Percentiles rank a stretch among this genome's conserved stretches.
Conservation (phyloP, 345 rosid genomes). For the Heritiera fomes region DNA sequence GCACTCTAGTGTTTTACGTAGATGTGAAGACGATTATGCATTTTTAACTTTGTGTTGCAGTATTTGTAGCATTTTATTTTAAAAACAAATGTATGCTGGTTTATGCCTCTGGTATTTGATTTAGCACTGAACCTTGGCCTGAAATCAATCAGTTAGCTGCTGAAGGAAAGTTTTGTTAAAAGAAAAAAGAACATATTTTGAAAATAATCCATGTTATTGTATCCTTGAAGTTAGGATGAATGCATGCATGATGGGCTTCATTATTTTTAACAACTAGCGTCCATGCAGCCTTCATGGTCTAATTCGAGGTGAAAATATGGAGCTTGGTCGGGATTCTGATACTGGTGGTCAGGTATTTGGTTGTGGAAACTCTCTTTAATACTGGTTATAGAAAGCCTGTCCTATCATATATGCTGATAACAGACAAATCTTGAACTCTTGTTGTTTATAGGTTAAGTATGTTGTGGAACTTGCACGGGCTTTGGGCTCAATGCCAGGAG, state of each 20-base stretch:
- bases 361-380: constrained; percentile 10
- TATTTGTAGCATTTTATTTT: background rate
- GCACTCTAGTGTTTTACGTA: constrained; percentile 28
- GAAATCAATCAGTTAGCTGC: constrained; percentile 4
- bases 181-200: background rate
- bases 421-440: constrained; percentile 15
- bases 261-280: constrained; percentile 30
- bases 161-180: constrained; percentile 2
- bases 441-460: constrained; percentile 62
- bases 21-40: constrained; percentile 12
- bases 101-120: background rate
- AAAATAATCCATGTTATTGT: background rate
- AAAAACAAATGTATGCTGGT: background rate
- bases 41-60: constrained; percentile 12
- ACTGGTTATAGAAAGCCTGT: constrained; percentile 6
- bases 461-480: constrained; percentile 94
- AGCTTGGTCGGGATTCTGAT: constrained; percentile 93
- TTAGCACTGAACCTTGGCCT: background rate
- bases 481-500: constrained; percentile 87
- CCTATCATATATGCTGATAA: background rate
- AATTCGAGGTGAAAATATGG: constrained; percentile 87
- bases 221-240: constrained; percentile 19
- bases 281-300: constrained; percentile 88
- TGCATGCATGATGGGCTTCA: constrained; percentile 15
- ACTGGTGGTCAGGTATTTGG: constrained; percentile 83